A percentile compares a stretch with the other conserved stretches of the same genome.
Evolutionary conservation across 1,139 yeast genomes (phyloP).

Genomic region (Magnusiomyces tetraspermus): DNA sequence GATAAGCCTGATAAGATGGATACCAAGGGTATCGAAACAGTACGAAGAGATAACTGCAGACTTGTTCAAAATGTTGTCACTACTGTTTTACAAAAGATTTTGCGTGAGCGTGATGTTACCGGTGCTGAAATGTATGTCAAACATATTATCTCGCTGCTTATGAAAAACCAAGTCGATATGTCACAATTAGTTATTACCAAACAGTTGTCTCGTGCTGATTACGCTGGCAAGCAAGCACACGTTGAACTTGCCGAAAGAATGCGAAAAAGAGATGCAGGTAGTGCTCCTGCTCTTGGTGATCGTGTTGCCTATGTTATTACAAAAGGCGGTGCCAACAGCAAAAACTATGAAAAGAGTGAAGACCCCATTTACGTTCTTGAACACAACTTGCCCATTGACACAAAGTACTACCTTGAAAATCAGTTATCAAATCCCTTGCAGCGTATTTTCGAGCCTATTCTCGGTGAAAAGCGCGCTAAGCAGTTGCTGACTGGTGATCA

Average conservation of each 20-base stretch:
- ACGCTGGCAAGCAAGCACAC: slow-evolving; percentile 95
- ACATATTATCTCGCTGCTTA: slow-evolving; percentile 76
- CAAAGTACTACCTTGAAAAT: slow-evolving; percentile 86
- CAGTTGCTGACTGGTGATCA: slow-evolving; percentile 68
- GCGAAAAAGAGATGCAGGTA: slow-evolving; percentile 94
- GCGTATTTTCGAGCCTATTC: slow-evolving; percentile 90
- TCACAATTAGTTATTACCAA: slow-evolving; percentile 92
- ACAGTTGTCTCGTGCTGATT: slow-evolving; percentile 80
- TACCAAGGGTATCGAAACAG: slow-evolving; percentile 97
- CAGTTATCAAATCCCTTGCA: slow-evolving; percentile 87
- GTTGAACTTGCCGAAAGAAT: slow-evolving; percentile 93
- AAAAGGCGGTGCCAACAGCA: slow-evolving; percentile 69
- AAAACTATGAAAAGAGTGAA: slow-evolving; percentile 91
- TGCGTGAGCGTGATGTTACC: slow-evolving; percentile 82
- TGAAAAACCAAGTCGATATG: slow-evolving; percentile 86
- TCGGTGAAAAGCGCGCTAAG: slow-evolving; percentile 77
- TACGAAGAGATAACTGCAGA: slow-evolving; percentile 93
- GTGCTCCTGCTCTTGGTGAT: slow-evolving; percentile 95
- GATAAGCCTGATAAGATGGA: slow-evolving; percentile 93
- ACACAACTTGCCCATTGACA: slow-evolving; percentile 86
- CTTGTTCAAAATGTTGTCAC: slow-evolving; percentile 92
- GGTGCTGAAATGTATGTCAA: slow-evolving; percentile 82
- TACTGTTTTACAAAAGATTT: slow-evolving; percentile 71
- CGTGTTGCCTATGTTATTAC: slow-evolving; percentile 96
- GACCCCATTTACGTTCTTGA: slow-evolving; percentile 92